Evolutionary conservation across 2,329 filamentous ascomycete genomes (phyloP), one percentile per base, ranked within the genome.

Genomic region (Podosphaera aphanis): DNA sequence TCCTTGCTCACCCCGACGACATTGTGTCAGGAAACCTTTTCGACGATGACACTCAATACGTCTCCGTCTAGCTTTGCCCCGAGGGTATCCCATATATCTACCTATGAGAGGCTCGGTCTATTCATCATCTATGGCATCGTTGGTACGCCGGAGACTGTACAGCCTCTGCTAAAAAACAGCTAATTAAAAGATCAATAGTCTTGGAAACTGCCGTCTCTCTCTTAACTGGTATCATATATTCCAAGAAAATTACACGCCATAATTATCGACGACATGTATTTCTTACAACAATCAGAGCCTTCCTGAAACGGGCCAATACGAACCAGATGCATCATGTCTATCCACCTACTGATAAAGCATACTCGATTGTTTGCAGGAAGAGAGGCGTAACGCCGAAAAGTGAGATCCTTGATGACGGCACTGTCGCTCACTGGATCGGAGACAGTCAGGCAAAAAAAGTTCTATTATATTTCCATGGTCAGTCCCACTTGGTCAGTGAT

Each of bases 371-470:
- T 7, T 58, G 56, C 45, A 57, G 57, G 46, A 47, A 48, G 8
- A 42, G 49, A 15, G 48, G 48, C 2, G 27, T 53, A 4, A 45
- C 46, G 3, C 53, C 55, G 1, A 48, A 49, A 4, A 54, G 50
- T 19, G 53, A 55, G 46, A 49, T 53, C 3, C 49, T 60, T 2
- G 48, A 49, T 38, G 60, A 63, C 43, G 66, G 66, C 6, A 57
- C 62, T 10, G 60, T 62, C 46, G 62, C 65, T 0, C 63, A 66
- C 49, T 69, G 66, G 66, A 55, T 70, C 3, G 67, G 67, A 5
- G 49, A 55, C 20, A 57, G 55, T 38, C 52, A 50, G 11, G 56
- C 62, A 0, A 56, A 63, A 38, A 65, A 65, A 37, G 48, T 65
- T 2, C 55, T 69, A 7, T 51, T 69, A 1, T 69, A 65, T 51